Evolutionary conservation across 2,329 filamentous ascomycete genomes (phyloP), one percentile per base, ranked within the genome.

Genomic region (Aspergillus sojae): DNA sequence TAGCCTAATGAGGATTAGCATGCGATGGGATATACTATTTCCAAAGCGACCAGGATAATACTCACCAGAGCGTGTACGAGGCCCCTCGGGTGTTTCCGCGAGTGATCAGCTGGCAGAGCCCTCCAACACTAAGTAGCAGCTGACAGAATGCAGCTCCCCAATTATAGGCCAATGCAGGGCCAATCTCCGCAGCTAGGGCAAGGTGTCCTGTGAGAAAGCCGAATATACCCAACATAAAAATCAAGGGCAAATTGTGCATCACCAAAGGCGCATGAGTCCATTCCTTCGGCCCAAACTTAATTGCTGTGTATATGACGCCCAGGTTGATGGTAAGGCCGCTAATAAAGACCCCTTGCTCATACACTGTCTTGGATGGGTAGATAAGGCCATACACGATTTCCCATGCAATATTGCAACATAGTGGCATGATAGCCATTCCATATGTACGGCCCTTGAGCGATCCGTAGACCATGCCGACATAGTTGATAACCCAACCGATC

Each of bases 341-440:
- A 0, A 62, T 12, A n/a, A 57, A 58, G 16, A 64, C 61, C 3
- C 23, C 26, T n/a, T 52, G 45, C 41, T 69, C 65, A 16, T 52
- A 11, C 19, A 39, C 3, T n/a, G 58, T 60, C 28, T 60, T 63
- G 43, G 66, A 63, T 4, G 65, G 65, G 59, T 69, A 68, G 12
- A 69, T 46, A 6, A 66, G 16, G n/a, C 43, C 45, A 32, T 67
- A 70, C 5, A 67, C 56, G 3, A 64, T n/a, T 23, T 70, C 67
- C 67, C 64, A 70, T 10, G 66, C 65, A 28, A 70, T 54, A 28
- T 69, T 68, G 53, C 59, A 60, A 55, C 66, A 65, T 10, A 68
- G 54, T 5, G 67, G 55, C 46, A 67, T 62, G 9, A 68, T 66
- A 14, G 64, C 59, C 63, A 69, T 61, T 34, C 62, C 60, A 43